Percentiles rank a stretch among this genome's conserved stretches.
Conservation (phyloP, 208 protist genomes). For the Angomonas deanei region DNA sequence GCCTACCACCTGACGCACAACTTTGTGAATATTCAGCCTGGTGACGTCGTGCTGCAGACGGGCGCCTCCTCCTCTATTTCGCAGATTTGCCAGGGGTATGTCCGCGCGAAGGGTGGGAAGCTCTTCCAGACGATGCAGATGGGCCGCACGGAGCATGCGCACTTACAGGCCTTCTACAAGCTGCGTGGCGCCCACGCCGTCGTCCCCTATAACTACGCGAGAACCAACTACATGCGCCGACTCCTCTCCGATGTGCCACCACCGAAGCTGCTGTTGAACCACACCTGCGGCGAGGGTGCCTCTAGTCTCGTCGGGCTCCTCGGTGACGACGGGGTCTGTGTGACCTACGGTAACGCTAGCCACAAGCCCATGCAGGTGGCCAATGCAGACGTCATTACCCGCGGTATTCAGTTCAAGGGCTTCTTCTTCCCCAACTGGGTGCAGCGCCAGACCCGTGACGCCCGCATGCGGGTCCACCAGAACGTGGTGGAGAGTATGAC, state of each 20-base stretch:
- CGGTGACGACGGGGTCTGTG: slow-evolving; percentile 85
- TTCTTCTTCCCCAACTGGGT: slow-evolving; percentile 93
- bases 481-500: slow-evolving; percentile 89
- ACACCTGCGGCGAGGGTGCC: slow-evolving; percentile 89
- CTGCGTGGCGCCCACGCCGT: slow-evolving; percentile 77
- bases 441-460: slow-evolving; percentile 72
- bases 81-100: slow-evolving; percentile 87
- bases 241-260: slow-evolving; percentile 91
- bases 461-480: slow-evolving; percentile 84
- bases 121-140: slow-evolving; percentile 88
- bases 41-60: slow-evolving; percentile 83
- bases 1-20: slow-evolving; percentile 94
- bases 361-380: slow-evolving; percentile 91
- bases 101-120: slow-evolving; percentile 81
- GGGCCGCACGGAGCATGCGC: slow-evolving; percentile 83
- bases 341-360: slow-evolving; percentile 97
- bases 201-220: slow-evolving; percentile 83
- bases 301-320: slow-evolving; percentile 88
- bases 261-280: slow-evolving; percentile 93
- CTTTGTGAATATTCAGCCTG: slow-evolving; percentile 91
- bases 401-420: slow-evolving; percentile 86
- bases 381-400: slow-evolving; percentile 90
- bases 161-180: slow-evolving; percentile 81
- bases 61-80: slow-evolving; percentile 80
- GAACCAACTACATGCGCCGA: slow-evolving; percentile 87